These are phyloP conservation scores for Pythium pyrilobum DNA, from an alignment of 352 stramenopile genomes.

Conservation along the genomic window DNA sequence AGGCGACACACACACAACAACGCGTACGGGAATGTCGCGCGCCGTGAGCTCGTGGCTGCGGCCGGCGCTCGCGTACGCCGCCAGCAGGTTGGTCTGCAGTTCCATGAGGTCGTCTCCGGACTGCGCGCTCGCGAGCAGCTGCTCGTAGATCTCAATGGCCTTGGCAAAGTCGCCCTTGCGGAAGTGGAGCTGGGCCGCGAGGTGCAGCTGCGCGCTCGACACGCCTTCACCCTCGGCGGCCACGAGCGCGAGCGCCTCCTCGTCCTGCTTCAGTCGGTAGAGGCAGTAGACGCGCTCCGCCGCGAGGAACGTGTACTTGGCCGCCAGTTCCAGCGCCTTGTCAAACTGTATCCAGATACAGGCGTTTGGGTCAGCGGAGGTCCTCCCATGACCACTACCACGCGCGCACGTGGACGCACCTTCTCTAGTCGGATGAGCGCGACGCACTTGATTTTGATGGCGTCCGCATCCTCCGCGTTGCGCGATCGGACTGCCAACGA, in stretches of 20 bases:
- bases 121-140: constrained; percentile 38
- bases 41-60: constrained; percentile 47
- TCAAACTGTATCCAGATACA: constrained; percentile 44
- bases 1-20: neutral
- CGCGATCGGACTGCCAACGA: constrained; percentile 59
- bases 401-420: too few species aligned
- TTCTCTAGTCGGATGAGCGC: constrained; percentile 79
- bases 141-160: constrained; percentile 74
- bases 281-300: constrained; percentile 76
- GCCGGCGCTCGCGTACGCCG: constrained; percentile 60
- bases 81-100: constrained; percentile 73
- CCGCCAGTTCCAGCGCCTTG: constrained; percentile 72
- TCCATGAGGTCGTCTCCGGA: constrained; percentile 69
- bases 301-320: constrained; percentile 60
- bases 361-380: neutral
- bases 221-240: constrained; percentile 23
- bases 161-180: constrained; percentile 57
- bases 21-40: constrained; percentile 40
- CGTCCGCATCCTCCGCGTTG: constrained; percentile 62
- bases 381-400: neutral
- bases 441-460: constrained; percentile 79
- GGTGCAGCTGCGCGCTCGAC: constrained; percentile 38
- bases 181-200: constrained; percentile 72
- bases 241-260: constrained; percentile 49
- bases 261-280: constrained; percentile 78